A percentile compares a stretch with the other conserved stretches of the same genome.
Conservation (phyloP, 768 basidiomycete genomes). For the Megacollybia marginata region DNA sequence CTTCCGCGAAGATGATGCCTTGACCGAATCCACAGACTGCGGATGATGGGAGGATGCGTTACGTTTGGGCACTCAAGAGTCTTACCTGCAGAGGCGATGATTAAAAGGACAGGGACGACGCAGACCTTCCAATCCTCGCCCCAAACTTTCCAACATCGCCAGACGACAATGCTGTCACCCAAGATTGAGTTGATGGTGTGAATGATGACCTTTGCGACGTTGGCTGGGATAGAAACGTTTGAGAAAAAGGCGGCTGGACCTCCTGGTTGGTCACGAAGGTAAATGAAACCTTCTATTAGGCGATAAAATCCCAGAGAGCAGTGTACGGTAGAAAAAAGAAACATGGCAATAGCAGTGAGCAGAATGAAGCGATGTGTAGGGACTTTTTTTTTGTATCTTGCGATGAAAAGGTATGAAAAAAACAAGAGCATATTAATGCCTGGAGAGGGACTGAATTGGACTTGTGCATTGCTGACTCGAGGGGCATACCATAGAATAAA, state of each 20-base stretch:
- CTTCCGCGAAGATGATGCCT: slow-evolving; percentile 19
- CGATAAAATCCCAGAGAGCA: slow-evolving; percentile 26
- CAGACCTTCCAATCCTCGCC: slow-evolving; percentile 21
- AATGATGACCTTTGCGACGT: slow-evolving; percentile 27
- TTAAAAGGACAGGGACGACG: slow-evolving; percentile 19
- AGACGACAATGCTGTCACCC: slow-evolving; percentile 21
- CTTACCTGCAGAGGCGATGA: slow-evolving; percentile 22
- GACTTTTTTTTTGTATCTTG: slow-evolving; percentile 15
- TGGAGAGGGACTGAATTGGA: slow-evolving; percentile 1
- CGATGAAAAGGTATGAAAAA: slow-evolving; percentile 18
- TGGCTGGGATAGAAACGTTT: slow-evolving; percentile 25
- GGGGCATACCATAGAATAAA: slow-evolving; percentile 10
- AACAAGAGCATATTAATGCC: slow-evolving; percentile 24
- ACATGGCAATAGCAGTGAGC: slow-evolving; percentile 20
- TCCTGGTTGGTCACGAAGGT: slow-evolving; percentile 17
- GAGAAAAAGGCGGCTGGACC: slow-evolving; percentile 24
- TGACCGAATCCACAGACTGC: slow-evolving; percentile 25
- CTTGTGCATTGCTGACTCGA: not conserved
- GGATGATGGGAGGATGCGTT: not conserved
- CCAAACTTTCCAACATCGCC: slow-evolving; percentile 26
- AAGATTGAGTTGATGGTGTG: slow-evolving; percentile 23
- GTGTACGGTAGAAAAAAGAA: slow-evolving; percentile 25
- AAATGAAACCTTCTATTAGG: slow-evolving; percentile 27
- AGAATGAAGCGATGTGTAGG: slow-evolving; percentile 15
- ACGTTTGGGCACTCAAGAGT: not conserved